Base-by-base conservation (phyloP, 345 rosid species). In the Trapa incisa region DNA sequence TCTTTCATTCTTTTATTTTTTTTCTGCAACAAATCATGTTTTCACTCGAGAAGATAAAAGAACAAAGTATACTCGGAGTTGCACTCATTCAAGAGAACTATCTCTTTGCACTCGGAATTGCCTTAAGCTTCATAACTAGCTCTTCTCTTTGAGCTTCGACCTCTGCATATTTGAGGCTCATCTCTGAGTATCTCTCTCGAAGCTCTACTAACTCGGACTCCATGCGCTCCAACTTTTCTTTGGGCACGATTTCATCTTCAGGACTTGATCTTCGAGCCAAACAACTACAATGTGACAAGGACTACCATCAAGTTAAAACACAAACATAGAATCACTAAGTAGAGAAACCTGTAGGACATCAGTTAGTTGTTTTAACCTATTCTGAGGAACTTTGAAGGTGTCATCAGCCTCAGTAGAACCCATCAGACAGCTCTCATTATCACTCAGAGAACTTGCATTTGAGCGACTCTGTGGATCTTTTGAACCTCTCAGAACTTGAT, bases 161-260 rank as follows among this genome's bases (percentile, higher is more conserved):
- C 70, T 84, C 84, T 15, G 86, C 88, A 63, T 82, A 86, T 66
- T 81, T 82, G 66, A 86, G 86, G 75, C 91, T 86, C 88, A 84
- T 79, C 45, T 75, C 69, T 54, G 79, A 75, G 66, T 86, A 84
- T 2, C 86, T 77, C 65, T 86, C 84, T 0, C 73, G 85, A n/a
- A 84, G 71, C 57, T 86, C 88, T 66, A 13, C 80, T 37, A 84
- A 64, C 75, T 86, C 88, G 32, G 80, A 41, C 81, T 86, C 87
- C 50, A 84, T 69, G n/a, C 75, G 72, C 65, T 84, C 87, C 0
- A 70, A 76, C 50, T 74, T 79, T 76, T 82, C 85, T 69, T 75
- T 82, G 5, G 80, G 16, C 52, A 84, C 82, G 29, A 71, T 62
- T 70, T 86, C 80, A 50, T 73, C 73, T 74, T 75, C 81, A 9